These are phyloP conservation scores for Mortierella antarctica DNA, from an alignment of 192 early-diverging fungal genomes.

Conservation along the genomic window DNA sequence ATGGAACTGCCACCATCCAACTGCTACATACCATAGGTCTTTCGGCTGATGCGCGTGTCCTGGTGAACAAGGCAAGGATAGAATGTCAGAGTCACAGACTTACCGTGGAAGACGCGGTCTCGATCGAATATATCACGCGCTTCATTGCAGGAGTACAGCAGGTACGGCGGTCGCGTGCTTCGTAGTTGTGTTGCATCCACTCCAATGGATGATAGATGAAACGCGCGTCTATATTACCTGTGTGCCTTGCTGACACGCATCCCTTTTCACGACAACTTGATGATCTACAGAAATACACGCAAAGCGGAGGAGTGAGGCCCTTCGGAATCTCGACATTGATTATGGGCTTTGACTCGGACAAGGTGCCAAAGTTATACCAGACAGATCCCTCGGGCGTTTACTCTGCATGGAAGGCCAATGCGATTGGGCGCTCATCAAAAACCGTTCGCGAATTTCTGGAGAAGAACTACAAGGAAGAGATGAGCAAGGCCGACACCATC, in stretches of 20 bases:
- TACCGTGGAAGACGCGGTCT: slow-evolving; percentile 96
- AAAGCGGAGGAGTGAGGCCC: slow-evolving; percentile 97
- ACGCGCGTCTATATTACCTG: too few relatives aligned
- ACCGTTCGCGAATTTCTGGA: slow-evolving; percentile 99
- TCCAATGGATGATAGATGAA: neutral
- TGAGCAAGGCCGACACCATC: slow-evolving; percentile 81
- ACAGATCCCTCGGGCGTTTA: slow-evolving; percentile 99
- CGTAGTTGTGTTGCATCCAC: neutral
- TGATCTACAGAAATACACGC: slow-evolving; percentile 89
- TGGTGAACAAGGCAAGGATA: slow-evolving; percentile 96
- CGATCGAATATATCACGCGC: slow-evolving; percentile 97
- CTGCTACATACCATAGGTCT: slow-evolving; percentile 68
- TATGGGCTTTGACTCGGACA: slow-evolving; percentile 93
- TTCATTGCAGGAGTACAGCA: slow-evolving; percentile 98
- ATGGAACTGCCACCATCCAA: slow-evolving; percentile 2
- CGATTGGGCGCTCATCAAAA: slow-evolving; percentile 96
- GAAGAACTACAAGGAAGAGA: slow-evolving; percentile 94
- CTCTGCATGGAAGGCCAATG: slow-evolving; percentile 98
- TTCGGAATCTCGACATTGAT: slow-evolving; percentile 98
- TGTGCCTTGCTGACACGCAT: too few relatives aligned
- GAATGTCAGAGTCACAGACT: slow-evolving; percentile 98
- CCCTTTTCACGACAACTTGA: neutral
- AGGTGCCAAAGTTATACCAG: slow-evolving; percentile 92
- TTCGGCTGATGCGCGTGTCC: slow-evolving; percentile 94
- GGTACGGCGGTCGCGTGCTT: slow-evolving; percentile 55